These are phyloP conservation scores for Skeletonema potamos DNA, from an alignment of 108 stramenopile genomes.

Conservation along the genomic window DNA sequence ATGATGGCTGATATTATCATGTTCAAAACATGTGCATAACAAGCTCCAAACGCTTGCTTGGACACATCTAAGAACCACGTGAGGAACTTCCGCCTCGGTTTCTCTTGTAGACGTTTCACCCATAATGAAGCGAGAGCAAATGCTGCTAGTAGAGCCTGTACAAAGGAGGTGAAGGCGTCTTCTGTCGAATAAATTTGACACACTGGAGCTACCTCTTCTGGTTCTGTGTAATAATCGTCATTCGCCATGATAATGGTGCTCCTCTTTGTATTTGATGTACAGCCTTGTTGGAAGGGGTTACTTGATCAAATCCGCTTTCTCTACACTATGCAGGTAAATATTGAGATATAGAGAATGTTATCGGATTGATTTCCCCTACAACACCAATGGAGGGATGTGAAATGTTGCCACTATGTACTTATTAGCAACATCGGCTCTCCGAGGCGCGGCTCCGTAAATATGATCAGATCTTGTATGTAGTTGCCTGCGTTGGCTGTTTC, in stretches of 20 bases:
- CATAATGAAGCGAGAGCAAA: constrained; percentile 77
- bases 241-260: constrained; percentile 27
- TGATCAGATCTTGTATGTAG: too few relatives aligned
- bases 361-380: too few relatives aligned
- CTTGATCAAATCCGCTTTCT: neutral
- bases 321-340: neutral
- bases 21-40: constrained; percentile 88
- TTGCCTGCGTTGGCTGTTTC: too few relatives aligned
- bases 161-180: constrained; percentile 81
- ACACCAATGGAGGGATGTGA: too few relatives aligned
- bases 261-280: neutral
- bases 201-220: constrained; percentile 21
- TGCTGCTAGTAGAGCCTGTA: constrained; percentile 74
- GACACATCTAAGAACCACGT: constrained; percentile 89
- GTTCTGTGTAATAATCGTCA: constrained; percentile 21
- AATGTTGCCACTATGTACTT: too few relatives aligned
- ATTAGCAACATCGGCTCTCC: too few relatives aligned
- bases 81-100: constrained; percentile 67
- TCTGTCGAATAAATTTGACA: constrained; percentile 84
- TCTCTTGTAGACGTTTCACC: constrained; percentile 78
- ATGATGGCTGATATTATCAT: constrained; percentile 88
- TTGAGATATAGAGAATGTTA: too few relatives aligned
- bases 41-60: constrained; percentile 88
- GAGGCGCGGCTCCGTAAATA: too few relatives aligned
- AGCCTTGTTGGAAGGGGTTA: neutral